Base-by-base conservation (phyloP, 1,139 yeast genomes). In the Zygoascus sp. region DNA sequence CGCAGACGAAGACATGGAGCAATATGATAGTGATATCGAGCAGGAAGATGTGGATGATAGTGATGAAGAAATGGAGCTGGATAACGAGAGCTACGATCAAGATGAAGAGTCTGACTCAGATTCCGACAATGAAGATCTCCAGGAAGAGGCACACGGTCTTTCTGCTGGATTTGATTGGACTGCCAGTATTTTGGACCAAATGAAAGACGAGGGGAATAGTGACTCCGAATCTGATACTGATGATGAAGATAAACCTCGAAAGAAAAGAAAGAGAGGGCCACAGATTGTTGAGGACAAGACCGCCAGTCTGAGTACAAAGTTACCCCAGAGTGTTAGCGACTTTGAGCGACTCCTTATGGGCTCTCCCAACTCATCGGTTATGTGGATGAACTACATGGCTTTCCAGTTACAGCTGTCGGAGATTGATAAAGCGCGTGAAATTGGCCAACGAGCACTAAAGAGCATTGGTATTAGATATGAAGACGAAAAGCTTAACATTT, bases 361-460 rank as follows among this genome's bases (percentile, higher is more conserved):
- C 62, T 84, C 85, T 61, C 97, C 98, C 48, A 85, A 88, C 70
- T 87, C 96, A 2, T 90, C 98, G 1, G 79, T 90, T 44, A 70
- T 89, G 55, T 92, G 98, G 98, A 90, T 92, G 88, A 88, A 90
- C 68, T 92, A 86, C 68, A 92, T 94, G 97, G 92, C 97, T 2
- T 92, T 90, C 84, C 96, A 89, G 68, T 75, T 92, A 56, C 96
- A 90, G 66, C 74, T 92, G 55, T 85, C 96, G 72, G 98, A 92
- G 65, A 73, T 89, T 51, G 97, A 90, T 47, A 88, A 85, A 68
- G 97, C 97, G 10, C 80, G 98, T 58, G 96, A 87, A 65, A 80
- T 92, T 57, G 97, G 87, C 42, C 86, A 84, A 60, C 80, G 98
- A 55, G 98, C 97, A 3, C 75, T 92, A 61, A 87, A 86, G 70